Conservation (phyloP, 176 grass and related monocot species). For the Phyllostachys edulis region DNA sequence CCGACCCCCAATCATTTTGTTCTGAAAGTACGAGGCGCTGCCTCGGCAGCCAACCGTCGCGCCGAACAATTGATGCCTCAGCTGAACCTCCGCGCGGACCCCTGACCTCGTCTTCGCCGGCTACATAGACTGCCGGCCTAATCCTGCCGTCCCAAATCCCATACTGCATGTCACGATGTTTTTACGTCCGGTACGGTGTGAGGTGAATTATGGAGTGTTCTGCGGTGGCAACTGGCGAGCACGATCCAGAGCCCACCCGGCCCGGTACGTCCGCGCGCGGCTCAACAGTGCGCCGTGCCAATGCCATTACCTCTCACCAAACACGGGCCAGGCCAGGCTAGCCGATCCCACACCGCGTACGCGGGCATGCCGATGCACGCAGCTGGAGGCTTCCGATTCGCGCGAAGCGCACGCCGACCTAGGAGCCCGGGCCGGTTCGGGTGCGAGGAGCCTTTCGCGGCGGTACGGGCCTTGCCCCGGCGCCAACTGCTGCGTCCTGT, state of each 20-base stretch:
- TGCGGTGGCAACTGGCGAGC: not conserved
- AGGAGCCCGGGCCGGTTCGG: constrained; percentile 12
- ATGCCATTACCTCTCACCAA: not conserved
- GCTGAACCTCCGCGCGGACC: not conserved
- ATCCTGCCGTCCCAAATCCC: not conserved
- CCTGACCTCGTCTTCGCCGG: not conserved
- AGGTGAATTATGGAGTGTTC: not conserved
- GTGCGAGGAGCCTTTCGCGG: constrained; percentile 19
- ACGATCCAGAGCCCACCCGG: not conserved
- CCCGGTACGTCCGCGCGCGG: not conserved
- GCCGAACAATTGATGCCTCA: not conserved
- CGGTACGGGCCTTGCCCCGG: not conserved
- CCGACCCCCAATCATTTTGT: not conserved
- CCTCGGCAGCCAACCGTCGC: not conserved
- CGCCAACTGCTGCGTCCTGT: not conserved
- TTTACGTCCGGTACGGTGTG: no score
- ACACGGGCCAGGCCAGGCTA: not conserved
- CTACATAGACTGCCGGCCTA: not conserved
- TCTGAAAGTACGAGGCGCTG: not conserved
- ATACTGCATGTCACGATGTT: not conserved
- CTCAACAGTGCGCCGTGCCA: not conserved
- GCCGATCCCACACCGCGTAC: not conserved
- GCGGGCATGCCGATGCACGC: not conserved
- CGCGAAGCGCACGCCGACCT: not conserved
- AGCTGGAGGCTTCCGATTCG: not conserved